Evolutionary conservation across 352 stramenopile species (phyloP), one percentile per base, ranked within the genome.

Genomic region (Globisporangium cederbergense): DNA sequence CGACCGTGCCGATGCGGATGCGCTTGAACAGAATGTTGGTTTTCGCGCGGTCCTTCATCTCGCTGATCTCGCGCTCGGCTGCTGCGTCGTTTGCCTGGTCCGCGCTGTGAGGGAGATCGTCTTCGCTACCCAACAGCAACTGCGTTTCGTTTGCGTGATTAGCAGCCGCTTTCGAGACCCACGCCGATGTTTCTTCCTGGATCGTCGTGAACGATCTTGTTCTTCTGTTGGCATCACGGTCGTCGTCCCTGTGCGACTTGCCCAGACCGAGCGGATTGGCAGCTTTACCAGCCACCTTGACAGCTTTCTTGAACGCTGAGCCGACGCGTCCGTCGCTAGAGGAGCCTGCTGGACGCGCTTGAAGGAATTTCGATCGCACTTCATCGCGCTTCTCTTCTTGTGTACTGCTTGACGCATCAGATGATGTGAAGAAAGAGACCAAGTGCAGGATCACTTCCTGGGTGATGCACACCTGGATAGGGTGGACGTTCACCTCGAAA

Each of bases 401-500:
- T 22, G 65, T 58, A 28, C 51, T 74, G n/a, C 58, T 72, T 10
- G 67, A 53, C 10, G 70, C 30, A 6, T 22, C 43, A 0, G 64
- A 60, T 10, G 81, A 67, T 0, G 78, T 70, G 54, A 89, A 86
- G 57, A 92, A 93, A 1, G 70, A 55, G 4, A 89, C 64, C 28
- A 93, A 63, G 49, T 93, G 84, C 18, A 90, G 64, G 34, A 96
- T 84, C 13, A 90, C 72, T 32, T 93, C 83, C 16, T 93, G 83
- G 1, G 86, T 91, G 49, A 96, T 72, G 57, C 83, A 93, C 34
- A 96, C 76, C 66, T 96, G 83, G n/a, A 96, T 77, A 4, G 87
- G 87, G 49, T 92, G 83, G 2, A 93, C 78, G 38, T 96, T 96
- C 32, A 96, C 67, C 68, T 94, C 85, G 65, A 94, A 93, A 73